Conservation (phyloP, 75 land plant species). For the Pinus tabuliformis region DNA sequence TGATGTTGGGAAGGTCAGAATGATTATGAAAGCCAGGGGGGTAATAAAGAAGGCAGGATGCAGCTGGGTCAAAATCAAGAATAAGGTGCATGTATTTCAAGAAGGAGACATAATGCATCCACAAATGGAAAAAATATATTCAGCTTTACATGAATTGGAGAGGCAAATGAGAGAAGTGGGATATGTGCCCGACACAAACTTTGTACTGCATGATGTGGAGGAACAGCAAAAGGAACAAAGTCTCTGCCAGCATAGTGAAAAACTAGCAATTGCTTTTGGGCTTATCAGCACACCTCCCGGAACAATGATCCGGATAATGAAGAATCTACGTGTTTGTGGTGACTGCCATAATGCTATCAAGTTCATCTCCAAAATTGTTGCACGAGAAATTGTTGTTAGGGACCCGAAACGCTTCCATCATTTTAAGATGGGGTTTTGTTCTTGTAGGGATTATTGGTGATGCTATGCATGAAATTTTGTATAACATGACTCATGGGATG, state of each 20-base stretch:
- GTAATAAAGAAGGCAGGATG: conserved; percentile 33
- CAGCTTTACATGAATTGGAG: conserved; percentile 15
- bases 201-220: not conserved
- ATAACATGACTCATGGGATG: too few species aligned
- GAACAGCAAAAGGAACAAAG: not conserved
- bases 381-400: not conserved
- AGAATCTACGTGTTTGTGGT: not conserved
- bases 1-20: conserved; percentile 33
- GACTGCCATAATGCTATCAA: not conserved
- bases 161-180: conserved; percentile 18
- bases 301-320: not conserved
- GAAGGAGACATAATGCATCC: conserved; percentile 45
- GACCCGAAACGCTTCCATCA: not conserved
- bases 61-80: conserved; percentile 38
- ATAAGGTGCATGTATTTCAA: conserved; percentile 35
- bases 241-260: not conserved
- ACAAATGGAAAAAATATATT: conserved; percentile 18
- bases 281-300: not conserved
- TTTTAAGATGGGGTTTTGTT: not conserved
- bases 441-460: conserved; percentile 2
- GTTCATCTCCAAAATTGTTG: not conserved
- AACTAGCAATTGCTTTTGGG: not conserved
- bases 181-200: not conserved
- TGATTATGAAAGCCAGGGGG: conserved; percentile 34
- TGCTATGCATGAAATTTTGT: too few species aligned